Percentiles rank a stretch among this genome's conserved stretches.
phyloP scores from a whole-genome alignment of 306 rosid species.

The Trifolium repens region DNA sequence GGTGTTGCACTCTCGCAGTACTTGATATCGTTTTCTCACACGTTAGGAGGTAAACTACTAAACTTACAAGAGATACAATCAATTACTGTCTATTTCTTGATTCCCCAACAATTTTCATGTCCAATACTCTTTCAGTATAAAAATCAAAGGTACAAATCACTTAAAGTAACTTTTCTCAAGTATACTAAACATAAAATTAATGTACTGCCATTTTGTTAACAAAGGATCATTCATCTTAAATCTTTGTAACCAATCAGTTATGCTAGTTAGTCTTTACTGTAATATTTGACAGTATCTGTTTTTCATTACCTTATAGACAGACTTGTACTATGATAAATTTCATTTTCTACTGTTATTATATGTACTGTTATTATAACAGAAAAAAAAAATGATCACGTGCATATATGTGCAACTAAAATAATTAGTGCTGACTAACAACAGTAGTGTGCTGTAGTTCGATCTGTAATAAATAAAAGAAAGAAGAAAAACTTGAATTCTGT shows the following conservation, averaged over 20 bases:
- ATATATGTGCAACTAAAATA: neutral
- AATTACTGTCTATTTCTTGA: neutral
- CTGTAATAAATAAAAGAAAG: neutral
- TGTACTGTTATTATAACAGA: neutral
- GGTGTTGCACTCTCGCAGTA: neutral
- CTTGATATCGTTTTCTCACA: neutral
- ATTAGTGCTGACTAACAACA: neutral
- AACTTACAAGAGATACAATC: neutral
- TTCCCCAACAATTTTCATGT: neutral
- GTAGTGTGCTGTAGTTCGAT: neutral
- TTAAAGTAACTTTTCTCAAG: too few relatives aligned
- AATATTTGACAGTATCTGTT: neutral
- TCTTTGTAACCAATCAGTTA: neutral
- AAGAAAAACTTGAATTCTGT: neutral
- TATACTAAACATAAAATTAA: too few relatives aligned
- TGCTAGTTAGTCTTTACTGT: too few relatives aligned
- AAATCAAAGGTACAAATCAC: too few relatives aligned
- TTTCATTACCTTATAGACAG: too few relatives aligned
- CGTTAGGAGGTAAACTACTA: neutral
- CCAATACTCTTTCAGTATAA: neutral
- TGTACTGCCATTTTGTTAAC: neutral
- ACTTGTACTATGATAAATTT: neutral
- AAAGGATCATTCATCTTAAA: neutral
- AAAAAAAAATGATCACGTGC: neutral
- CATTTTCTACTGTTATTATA: neutral